Evolutionary conservation across 2,329 filamentous ascomycete genomes (phyloP).

Genomic region (Pseudonectria foliicola): DNA sequence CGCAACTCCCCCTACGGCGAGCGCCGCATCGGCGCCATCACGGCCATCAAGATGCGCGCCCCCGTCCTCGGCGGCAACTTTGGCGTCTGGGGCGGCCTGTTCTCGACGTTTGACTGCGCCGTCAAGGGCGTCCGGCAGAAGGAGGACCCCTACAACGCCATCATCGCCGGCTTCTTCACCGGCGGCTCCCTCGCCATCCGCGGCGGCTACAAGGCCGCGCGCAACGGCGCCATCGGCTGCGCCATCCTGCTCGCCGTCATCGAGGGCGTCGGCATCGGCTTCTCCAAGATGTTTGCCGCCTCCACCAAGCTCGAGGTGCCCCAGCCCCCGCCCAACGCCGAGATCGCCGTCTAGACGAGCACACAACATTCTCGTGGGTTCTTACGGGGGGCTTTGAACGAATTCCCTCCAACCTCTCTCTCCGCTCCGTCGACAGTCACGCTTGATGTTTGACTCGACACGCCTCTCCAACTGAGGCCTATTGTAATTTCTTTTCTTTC

Average conservation of each 20-base stretch:
- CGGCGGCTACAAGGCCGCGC: conserved; percentile 83
- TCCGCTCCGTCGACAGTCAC: conserved; percentile 18
- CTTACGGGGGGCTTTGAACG: too few species aligned
- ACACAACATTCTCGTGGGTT: too few species aligned
- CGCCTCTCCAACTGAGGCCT: conserved; percentile 6
- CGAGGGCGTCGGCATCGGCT: conserved; percentile 93
- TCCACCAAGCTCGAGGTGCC: conserved; percentile 71
- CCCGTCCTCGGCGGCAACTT: conserved; percentile 97
- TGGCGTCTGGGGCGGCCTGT: conserved; percentile 93
- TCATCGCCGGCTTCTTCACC: conserved; percentile 95
- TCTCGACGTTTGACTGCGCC: conserved; percentile 93
- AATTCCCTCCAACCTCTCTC: conserved; percentile 12
- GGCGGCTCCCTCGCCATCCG: conserved; percentile 86
- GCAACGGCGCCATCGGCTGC: conserved; percentile 95
- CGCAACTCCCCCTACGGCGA: conserved; percentile 87
- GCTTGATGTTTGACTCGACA: too few species aligned
- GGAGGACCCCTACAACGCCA: conserved; percentile 97
- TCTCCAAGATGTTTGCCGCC: conserved; percentile 89
- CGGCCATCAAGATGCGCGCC: conserved; percentile 94
- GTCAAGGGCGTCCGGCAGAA: conserved; percentile 92
- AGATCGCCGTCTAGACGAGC: conserved; percentile 17
- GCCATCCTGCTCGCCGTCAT: conserved; percentile 92
- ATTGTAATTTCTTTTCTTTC: conserved; percentile 12
- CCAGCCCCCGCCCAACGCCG: conserved; percentile 24
- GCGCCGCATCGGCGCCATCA: conserved; percentile 89